Evolutionary conservation across 2,329 filamentous ascomycete species (phyloP).

Genomic region (Fusarium luffae): DNA sequence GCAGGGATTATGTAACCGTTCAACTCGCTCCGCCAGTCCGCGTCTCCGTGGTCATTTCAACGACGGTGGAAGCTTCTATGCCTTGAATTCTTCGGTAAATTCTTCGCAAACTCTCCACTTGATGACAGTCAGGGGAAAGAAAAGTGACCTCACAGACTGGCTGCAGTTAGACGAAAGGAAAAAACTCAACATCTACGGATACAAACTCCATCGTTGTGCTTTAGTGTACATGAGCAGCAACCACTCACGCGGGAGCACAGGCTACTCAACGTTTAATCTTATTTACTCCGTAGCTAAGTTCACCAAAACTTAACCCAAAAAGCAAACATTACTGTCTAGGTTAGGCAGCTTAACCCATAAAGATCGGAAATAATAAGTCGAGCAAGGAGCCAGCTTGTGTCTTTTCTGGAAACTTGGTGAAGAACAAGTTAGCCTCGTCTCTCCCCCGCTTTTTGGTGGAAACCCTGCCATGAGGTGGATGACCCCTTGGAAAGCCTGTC

Average conservation of each 20-base stretch:
- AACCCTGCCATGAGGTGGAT: constrained; percentile 17
- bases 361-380: constrained; percentile 12
- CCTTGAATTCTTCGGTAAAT: constrained; percentile 18
- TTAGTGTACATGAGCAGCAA: constrained; percentile 8
- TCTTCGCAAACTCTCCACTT: constrained; percentile 29
- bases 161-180: constrained; percentile 5
- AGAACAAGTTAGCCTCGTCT: constrained; percentile 12
- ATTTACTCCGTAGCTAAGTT: constrained; percentile 5
- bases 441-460: constrained; percentile 29
- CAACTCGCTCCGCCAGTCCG: constrained; percentile 22
- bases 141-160: constrained; percentile 2
- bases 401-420: constrained; percentile 33
- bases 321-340: constrained; percentile 9
- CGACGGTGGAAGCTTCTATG: constrained; percentile 6
- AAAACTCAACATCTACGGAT: neutral
- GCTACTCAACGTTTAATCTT: constrained; percentile 6
- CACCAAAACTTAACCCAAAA: constrained; percentile 1
- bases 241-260: constrained; percentile 13
- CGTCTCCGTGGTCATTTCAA: constrained; percentile 34
- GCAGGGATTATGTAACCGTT: constrained; percentile 36
- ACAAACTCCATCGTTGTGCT: constrained; percentile 9
- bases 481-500: constrained; percentile 12
- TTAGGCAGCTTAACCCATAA: neutral
- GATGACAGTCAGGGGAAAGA: constrained; percentile 3
- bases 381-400: constrained; percentile 4